Percentiles rank a stretch among this genome's conserved stretches.
Conservation (phyloP, 2,329 filamentous ascomycete genomes). For the Parascedosporium putredinis region DNA sequence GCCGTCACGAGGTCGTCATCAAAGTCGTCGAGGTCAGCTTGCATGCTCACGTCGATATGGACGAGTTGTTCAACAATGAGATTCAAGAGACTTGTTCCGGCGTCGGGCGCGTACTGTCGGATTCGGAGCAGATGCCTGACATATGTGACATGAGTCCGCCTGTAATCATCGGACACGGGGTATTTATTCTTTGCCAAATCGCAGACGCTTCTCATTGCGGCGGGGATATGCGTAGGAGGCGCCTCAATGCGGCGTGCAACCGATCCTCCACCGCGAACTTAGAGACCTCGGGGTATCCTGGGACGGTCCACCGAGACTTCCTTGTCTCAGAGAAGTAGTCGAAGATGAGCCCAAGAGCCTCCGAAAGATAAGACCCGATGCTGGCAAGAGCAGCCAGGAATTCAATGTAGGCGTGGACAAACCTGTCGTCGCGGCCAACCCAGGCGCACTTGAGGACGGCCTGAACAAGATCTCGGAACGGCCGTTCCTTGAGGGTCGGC, state of each 20-base stretch:
- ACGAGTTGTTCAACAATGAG: constrained; percentile 79
- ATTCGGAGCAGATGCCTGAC: constrained; percentile 74
- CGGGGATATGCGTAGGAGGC: constrained; percentile 75
- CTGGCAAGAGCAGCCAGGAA: constrained; percentile 66
- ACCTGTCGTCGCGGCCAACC: constrained; percentile 54
- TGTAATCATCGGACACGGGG: constrained; percentile 65
- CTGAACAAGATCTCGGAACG: constrained; percentile 48
- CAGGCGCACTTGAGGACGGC: constrained; percentile 51
- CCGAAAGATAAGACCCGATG: constrained; percentile 63
- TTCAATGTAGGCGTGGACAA: constrained; percentile 56
- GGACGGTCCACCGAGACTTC: constrained; percentile 34
- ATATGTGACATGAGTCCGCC: constrained; percentile 75
- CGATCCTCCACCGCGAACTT: constrained; percentile 58
- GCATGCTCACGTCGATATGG: constrained; percentile 91
- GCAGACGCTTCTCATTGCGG: constrained; percentile 60
- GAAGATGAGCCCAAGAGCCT: constrained; percentile 71
- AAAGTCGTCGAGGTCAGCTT: constrained; percentile 83
- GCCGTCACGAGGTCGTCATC: constrained; percentile 78
- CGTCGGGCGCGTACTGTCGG: constrained; percentile 64
- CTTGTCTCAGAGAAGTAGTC: constrained; percentile 56
- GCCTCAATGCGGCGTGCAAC: constrained; percentile 64
- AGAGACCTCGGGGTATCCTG: constrained; percentile 48
- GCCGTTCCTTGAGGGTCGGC: constrained; percentile 47
- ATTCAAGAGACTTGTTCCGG: constrained; percentile 71
- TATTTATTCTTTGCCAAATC: constrained; percentile 59